Conservation (phyloP, 2,329 filamentous ascomycete genomes). For the Xylaria digitata region DNA sequence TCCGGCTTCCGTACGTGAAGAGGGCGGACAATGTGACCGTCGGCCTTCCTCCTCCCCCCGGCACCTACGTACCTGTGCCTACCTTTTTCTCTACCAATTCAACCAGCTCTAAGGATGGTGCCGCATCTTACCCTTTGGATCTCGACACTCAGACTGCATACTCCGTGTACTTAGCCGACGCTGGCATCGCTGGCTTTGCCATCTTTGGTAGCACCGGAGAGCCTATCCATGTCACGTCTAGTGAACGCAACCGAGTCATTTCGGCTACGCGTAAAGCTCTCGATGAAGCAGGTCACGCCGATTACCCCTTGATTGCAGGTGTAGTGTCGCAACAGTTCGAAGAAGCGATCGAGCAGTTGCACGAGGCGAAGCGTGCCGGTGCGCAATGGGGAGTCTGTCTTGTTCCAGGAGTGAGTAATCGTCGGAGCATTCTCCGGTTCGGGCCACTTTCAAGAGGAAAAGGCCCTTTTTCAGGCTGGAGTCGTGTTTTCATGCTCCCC, state of each 20-base stretch:
- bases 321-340: slow-evolving; percentile 43
- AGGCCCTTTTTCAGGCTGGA: not conserved
- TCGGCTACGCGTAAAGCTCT: slow-evolving; percentile 66
- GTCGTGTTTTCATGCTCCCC: not conserved
- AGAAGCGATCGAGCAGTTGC: slow-evolving; percentile 60
- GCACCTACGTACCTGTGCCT: slow-evolving; percentile 70
- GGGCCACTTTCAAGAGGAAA: not conserved
- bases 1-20: slow-evolving; percentile 26
- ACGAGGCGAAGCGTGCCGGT: slow-evolving; percentile 64
- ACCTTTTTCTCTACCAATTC: slow-evolving; percentile 68
- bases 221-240: slow-evolving; percentile 68
- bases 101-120: slow-evolving; percentile 49
- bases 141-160: slow-evolving; percentile 68
- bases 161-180: slow-evolving; percentile 68
- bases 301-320: slow-evolving; percentile 67
- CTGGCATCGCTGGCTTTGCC: slow-evolving; percentile 70
- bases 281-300: slow-evolving; percentile 64
- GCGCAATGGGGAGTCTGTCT: slow-evolving; percentile 72
- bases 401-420: slow-evolving; percentile 60
- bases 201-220: slow-evolving; percentile 74
- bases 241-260: slow-evolving; percentile 67
- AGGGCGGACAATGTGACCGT: slow-evolving; percentile 32
- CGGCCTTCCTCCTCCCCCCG: slow-evolving; percentile 57
- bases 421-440: not conserved
- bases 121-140: slow-evolving; percentile 65